A percentile compares a stretch with the other conserved stretches of the same genome.
Evolutionary conservation across 2,329 filamentous ascomycete genomes (phyloP).

Genomic region (Tolypocladium tropicale): DNA sequence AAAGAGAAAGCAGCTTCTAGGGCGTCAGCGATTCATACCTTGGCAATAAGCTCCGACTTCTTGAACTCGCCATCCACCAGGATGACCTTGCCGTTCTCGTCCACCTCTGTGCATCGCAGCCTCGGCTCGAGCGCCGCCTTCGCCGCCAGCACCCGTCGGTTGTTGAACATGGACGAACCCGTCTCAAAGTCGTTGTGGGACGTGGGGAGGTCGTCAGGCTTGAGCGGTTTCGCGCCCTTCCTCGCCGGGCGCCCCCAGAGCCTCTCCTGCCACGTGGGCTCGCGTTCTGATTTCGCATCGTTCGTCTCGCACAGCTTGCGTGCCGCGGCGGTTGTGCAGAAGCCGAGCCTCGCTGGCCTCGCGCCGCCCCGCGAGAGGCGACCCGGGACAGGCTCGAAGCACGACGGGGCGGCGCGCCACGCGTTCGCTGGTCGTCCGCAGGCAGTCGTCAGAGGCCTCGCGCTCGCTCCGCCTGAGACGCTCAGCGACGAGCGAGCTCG

Average conservation of each 20-base stretch:
- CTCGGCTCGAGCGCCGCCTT: constrained; percentile 78
- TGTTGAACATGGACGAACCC: constrained; percentile 49
- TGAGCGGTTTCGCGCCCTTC: constrained; percentile 30
- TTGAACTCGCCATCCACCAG: constrained; percentile 93
- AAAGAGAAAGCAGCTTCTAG: background rate
- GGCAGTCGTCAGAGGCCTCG: background rate
- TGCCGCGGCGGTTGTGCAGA: constrained; percentile 18
- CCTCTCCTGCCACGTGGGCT: constrained; percentile 36
- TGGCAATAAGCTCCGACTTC: constrained; percentile 93
- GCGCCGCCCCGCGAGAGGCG: background rate
- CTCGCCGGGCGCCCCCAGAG: constrained; percentile 32
- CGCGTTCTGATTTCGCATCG: constrained; percentile 9
- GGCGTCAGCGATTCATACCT: constrained; percentile 38
- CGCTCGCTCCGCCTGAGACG: background rate
- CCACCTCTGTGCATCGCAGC: constrained; percentile 88
- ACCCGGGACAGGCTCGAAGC: background rate
- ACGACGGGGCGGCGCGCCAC: background rate
- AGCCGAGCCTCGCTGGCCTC: background rate
- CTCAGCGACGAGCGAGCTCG: constrained; percentile 6
- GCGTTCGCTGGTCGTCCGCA: background rate
- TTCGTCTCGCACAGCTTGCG: constrained; percentile 12
- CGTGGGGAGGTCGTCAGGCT: constrained; percentile 51
- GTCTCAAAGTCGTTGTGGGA: constrained; percentile 44
- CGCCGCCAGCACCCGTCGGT: constrained; percentile 58
- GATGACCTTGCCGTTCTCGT: constrained; percentile 84